Base-by-base conservation (phyloP, 352 stramenopile species). In the Elongisporangium senticosum region DNA sequence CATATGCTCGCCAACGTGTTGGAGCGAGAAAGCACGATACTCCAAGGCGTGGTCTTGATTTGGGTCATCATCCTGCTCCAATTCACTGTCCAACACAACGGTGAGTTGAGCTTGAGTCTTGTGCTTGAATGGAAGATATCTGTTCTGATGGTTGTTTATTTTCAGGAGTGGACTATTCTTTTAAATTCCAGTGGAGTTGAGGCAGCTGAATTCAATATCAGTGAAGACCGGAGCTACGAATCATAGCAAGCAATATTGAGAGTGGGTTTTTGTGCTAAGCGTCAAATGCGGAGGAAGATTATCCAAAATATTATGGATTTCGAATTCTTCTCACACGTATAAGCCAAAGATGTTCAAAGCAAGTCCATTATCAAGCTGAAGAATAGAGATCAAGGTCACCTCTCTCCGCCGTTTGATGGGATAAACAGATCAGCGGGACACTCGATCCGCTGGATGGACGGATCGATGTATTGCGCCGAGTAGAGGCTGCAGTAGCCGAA, bases 401-500 rank as follows among this genome's bases (percentile, higher is more conserved):
- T n/a, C 24, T 33, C 7, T 7, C 24, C 24, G 3, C 4, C 24
- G 24, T 33, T 33, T 33, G 24, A 7, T 33, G 4, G 7, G 3
- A 33, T 33, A 7, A 51, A 51, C 47, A 61, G 49, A 7, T 33
- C 51, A 17, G 43, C n/a, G 15, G 58, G 58, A 58, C 58, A 63
- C 40, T 40, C 39, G 47, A 63, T 63, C 19, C 55, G 24, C 47
- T 63, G 21, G 3, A 63, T 26, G n/a, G 51, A 7, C 10, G 40
- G 22, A 39, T 74, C 66, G 48, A 74, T 52, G 40, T 62, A 74
- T 55, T 74, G 66, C 43, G 66, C 62, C 10, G 56, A 51, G 59
- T 65, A 74, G 15, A 74, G 60, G 47, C 61, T 68, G 59, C 66
- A 74, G 57, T 74, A 74, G 39, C 66, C 66, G 59, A 70, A 74